These are phyloP conservation scores for Escovopsis sp. DNA, from an alignment of 2,329 filamentous ascomycete species.

Conservation along the genomic window DNA sequence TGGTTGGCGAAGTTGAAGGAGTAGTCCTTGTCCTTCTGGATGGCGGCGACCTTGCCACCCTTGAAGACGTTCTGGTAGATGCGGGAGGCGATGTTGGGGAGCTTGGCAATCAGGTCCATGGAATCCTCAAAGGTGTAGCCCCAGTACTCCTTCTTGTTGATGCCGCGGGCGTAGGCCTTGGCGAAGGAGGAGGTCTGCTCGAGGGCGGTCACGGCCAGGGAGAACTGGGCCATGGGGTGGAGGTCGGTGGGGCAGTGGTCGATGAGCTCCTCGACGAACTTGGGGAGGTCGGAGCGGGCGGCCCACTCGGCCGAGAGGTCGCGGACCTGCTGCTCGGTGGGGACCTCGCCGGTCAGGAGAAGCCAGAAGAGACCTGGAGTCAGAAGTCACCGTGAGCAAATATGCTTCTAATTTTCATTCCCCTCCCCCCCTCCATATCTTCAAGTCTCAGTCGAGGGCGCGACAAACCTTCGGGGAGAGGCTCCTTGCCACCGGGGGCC, in stretches of 20 bases:
- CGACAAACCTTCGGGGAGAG: slow-evolving; percentile 71
- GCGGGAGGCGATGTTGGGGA: slow-evolving; percentile 91
- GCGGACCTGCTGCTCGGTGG: slow-evolving; percentile 94
- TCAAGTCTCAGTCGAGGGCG: not conserved
- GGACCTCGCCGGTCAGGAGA: slow-evolving; percentile 93
- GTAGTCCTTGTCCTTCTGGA: slow-evolving; percentile 99
- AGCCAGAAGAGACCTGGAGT: slow-evolving; percentile 89
- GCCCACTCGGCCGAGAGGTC: slow-evolving; percentile 98
- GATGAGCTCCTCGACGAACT: slow-evolving; percentile 98
- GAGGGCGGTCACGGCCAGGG: slow-evolving; percentile 89
- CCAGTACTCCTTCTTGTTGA: slow-evolving; percentile 99
- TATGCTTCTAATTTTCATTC: not conserved
- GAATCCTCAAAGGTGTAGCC: slow-evolving; percentile 98
- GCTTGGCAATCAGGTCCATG: slow-evolving; percentile 99
- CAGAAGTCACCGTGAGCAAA: not conserved
- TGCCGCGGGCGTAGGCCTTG: slow-evolving; percentile 97
- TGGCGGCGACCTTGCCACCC: slow-evolving; percentile 90
- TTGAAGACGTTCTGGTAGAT: slow-evolving; percentile 99
- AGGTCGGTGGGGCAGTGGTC: slow-evolving; percentile 98
- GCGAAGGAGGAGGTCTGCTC: slow-evolving; percentile 97
- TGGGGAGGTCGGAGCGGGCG: slow-evolving; percentile 89
- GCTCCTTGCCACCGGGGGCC: slow-evolving; percentile 91
- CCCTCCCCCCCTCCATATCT: not conserved
- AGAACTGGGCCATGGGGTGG: slow-evolving; percentile 99
- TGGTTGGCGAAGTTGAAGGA: slow-evolving; percentile 99